Evolutionary conservation across 495 filamentous ascomycete genomes (phyloP).

Genomic region (Evansstolkia leycettana): DNA sequence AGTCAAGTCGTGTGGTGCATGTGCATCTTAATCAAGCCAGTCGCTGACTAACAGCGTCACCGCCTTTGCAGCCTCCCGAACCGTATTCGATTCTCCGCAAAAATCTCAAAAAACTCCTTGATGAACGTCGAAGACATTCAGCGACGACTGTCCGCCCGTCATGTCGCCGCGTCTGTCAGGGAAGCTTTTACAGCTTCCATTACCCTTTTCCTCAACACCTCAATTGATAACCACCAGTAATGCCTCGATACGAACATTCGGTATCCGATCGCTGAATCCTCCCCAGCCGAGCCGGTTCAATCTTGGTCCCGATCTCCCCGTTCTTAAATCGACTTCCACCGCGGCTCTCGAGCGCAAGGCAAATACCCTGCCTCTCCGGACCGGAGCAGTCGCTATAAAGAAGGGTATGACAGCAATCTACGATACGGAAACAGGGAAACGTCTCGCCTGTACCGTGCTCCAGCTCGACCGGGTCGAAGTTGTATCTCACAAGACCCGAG

Average conservation of each 20-base stretch:
- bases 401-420: conserved; percentile 92
- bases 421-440: conserved; percentile 59
- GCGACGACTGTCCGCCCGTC: conserved; percentile 5
- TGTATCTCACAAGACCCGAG: conserved; percentile 66
- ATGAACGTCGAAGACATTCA: background rate
- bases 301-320: conserved; percentile 28
- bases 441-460: conserved; percentile 80
- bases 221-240: conserved; percentile 8
- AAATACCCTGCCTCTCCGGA: conserved; percentile 62
- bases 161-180: conserved; percentile 27
- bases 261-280: conserved; percentile 38
- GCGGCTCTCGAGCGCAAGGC: conserved; percentile 73
- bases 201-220: conserved; percentile 8
- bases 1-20: too few species aligned
- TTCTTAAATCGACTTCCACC: conserved; percentile 57
- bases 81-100: background rate
- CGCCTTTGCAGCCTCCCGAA: background rate
- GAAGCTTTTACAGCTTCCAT: conserved; percentile 22
- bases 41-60: background rate
- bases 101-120: background rate
- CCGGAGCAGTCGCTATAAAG: conserved; percentile 75
- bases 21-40: background rate
- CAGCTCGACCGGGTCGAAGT: conserved; percentile 90
- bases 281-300: conserved; percentile 37
- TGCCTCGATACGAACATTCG: conserved; percentile 21